Percentiles rank a stretch among this genome's conserved stretches.
phyloP scores from a whole-genome alignment of 2,329 filamentous ascomycete genomes.

The Neofusicoccum parvum region DNA sequence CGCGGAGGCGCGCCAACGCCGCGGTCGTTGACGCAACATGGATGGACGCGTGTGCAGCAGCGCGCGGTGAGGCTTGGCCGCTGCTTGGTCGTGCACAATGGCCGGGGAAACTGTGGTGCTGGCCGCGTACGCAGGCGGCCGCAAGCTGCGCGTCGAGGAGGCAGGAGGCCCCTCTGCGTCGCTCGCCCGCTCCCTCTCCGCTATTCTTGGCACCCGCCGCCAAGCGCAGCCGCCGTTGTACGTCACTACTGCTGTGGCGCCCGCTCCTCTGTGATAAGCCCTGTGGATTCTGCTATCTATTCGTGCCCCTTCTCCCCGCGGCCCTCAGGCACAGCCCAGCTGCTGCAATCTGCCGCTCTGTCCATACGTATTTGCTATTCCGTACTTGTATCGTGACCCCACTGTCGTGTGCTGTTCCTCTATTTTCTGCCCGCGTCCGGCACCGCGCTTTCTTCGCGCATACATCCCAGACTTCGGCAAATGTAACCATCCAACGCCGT shows the following conservation, averaged over 20 bases:
- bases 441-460: background rate
- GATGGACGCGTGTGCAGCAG: slow-evolving; percentile 17
- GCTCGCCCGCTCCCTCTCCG: background rate
- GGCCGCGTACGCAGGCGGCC: background rate
- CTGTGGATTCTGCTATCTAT: background rate
- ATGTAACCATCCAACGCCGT: slow-evolving; percentile 3
- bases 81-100: background rate
- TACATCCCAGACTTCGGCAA: background rate
- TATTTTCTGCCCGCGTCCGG: background rate
- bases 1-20: background rate
- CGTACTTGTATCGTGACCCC: background rate
- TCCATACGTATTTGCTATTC: background rate
- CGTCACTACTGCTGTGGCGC: slow-evolving; percentile 8
- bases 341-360: background rate
- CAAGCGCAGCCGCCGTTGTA: background rate
- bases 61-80: slow-evolving; percentile 16
- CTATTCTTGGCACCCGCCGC: slow-evolving; percentile 2
- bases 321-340: background rate
- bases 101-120: background rate
- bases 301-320: too few species aligned
- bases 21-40: slow-evolving; percentile 18
- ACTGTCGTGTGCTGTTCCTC: background rate
- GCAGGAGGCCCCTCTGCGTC: background rate
- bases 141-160: background rate
- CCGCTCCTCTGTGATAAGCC: background rate